Percentiles rank a stretch among this genome's conserved stretches.
These are phyloP conservation scores for Solanum hybrid DNA, from an alignment of 305 asterid species.

Conservation along the genomic window DNA sequence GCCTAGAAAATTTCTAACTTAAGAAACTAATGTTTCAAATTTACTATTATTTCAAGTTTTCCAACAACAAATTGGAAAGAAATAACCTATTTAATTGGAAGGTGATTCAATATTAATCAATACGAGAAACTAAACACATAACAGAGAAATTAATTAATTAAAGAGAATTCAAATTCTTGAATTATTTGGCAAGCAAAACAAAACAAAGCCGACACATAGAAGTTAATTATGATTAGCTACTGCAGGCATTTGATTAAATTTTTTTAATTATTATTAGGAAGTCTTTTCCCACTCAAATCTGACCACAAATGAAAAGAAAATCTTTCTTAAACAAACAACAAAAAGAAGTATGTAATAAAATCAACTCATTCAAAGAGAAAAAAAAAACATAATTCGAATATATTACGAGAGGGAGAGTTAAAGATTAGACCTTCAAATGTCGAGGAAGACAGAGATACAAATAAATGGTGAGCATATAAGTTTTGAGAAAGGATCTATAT, in stretches of 20 bases:
- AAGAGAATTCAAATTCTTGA: not conserved
- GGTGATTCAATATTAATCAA: not conserved
- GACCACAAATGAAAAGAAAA: too few relatives aligned
- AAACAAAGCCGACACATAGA: too few relatives aligned
- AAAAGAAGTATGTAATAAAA: not conserved
- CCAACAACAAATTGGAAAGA: not conserved
- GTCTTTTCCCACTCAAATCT: too few relatives aligned
- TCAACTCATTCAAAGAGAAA: not conserved
- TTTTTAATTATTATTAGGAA: too few relatives aligned
- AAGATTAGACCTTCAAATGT: not conserved
- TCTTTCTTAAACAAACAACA: not conserved
- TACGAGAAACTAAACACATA: not conserved
- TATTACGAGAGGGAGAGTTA: not conserved
- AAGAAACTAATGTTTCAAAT: not conserved
- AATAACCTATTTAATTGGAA: not conserved
- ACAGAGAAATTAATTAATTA: too few relatives aligned
- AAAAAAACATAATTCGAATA: not conserved
- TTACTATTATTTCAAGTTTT: not conserved
- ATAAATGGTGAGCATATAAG: not conserved
- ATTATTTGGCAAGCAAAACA: not conserved
- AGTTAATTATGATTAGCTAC: not conserved
- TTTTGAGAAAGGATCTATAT: not conserved
- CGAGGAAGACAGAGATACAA: not conserved
- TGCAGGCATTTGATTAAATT: not conserved
- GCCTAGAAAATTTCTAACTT: not conserved